phyloP scores from a whole-genome alignment of 192 early-diverging fungal genomes.

The Diversispora eburnea region DNA sequence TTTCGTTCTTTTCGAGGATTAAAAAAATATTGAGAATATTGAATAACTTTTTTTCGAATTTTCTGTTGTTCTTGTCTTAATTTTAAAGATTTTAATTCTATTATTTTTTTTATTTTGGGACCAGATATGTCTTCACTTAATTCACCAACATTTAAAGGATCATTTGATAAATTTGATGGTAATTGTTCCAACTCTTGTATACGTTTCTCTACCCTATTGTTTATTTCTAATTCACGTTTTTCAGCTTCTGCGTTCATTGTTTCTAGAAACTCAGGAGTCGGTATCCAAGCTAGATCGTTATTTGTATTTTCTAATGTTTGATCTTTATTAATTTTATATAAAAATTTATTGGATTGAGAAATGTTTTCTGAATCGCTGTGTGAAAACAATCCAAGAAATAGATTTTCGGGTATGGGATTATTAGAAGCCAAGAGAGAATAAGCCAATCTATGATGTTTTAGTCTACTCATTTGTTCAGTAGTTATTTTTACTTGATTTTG shows the following conservation, averaged over 20 bases:
- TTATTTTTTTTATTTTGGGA: not conserved
- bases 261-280: conserved; percentile 30
- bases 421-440: conserved; percentile 79
- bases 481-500: too few species aligned
- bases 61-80: not conserved
- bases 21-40: too few species aligned
- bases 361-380: conserved; percentile 41
- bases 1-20: too few species aligned
- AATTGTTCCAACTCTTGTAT: not conserved
- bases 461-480: conserved; percentile 56
- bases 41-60: too few species aligned
- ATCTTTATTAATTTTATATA: conserved; percentile 44
- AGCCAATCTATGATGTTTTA: conserved; percentile 80
- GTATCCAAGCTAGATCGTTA: not conserved
- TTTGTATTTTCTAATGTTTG: conserved; percentile 48
- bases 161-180: conserved; percentile 16
- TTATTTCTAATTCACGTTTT: not conserved
- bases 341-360: conserved; percentile 38
- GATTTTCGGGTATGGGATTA: conserved; percentile 67
- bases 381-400: conserved; percentile 68
- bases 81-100: conserved; percentile 4
- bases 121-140: too few species aligned
- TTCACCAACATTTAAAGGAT: not conserved
- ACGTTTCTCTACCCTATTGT: not conserved
- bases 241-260: not conserved